phyloP scores from a whole-genome alignment of 345 rosid genomes.

The Brassica carinata region DNA sequence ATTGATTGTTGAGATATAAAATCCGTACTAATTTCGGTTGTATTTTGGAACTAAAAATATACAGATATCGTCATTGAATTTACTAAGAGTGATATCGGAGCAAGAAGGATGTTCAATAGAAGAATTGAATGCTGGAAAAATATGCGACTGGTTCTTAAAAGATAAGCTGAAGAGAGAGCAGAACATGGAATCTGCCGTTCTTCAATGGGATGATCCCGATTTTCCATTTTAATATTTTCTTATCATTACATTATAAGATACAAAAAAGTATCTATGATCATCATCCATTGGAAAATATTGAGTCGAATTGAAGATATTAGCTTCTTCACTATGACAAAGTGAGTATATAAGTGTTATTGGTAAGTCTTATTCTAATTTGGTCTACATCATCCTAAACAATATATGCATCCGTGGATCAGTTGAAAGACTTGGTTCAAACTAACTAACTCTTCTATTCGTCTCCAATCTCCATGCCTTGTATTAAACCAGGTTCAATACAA shows the following conservation, averaged over 20 bases:
- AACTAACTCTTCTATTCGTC: neutral
- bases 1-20: neutral
- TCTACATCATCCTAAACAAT: neutral
- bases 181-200: constrained; percentile 65
- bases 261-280: neutral
- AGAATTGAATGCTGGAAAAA: constrained; percentile 78
- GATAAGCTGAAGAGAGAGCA: constrained; percentile 83
- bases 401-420: neutral
- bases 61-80: constrained; percentile 86
- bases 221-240: constrained; percentile 40
- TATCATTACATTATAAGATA: neutral
- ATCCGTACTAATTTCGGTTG: neutral
- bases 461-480: neutral
- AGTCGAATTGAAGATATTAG: neutral
- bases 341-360: neutral
- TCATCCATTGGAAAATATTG: neutral
- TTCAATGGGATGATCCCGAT: constrained; percentile 89
- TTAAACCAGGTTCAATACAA: too few species aligned
- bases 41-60: neutral
- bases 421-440: too few species aligned
- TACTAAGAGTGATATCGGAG: constrained; percentile 71
- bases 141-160: constrained; percentile 87
- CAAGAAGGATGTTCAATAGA: constrained; percentile 85
- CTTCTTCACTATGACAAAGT: neutral
- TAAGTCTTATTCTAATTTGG: neutral